Percentiles rank a stretch among this genome's conserved stretches.
Evolutionary conservation across 768 basidiomycete species (phyloP).

Genomic region (Boletus pseudopeckii): DNA sequence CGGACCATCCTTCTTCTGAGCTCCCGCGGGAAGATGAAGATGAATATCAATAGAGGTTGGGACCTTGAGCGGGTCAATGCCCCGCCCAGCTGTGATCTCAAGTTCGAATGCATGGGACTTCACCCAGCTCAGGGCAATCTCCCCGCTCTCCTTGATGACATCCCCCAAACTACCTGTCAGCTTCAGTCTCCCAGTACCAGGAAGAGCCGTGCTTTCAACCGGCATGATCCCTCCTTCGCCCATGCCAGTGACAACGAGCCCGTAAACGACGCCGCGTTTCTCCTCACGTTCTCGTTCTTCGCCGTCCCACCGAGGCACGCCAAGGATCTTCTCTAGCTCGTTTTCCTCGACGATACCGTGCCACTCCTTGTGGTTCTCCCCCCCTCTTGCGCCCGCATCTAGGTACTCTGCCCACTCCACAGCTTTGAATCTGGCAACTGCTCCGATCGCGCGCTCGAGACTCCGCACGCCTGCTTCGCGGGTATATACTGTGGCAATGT

Average conservation of each 20-base stretch:
- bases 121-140: slow-evolving; percentile 90
- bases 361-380: slow-evolving; percentile 43
- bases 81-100: slow-evolving; percentile 65
- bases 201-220: slow-evolving; percentile 78
- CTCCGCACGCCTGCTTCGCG: slow-evolving; percentile 92
- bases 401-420: slow-evolving; percentile 83
- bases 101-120: slow-evolving; percentile 80
- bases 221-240: slow-evolving; percentile 84
- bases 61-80: slow-evolving; percentile 72
- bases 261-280: slow-evolving; percentile 75
- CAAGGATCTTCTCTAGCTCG: slow-evolving; percentile 83
- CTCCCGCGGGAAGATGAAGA: slow-evolving; percentile 83
- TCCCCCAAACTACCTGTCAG: slow-evolving; percentile 85
- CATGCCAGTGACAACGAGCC: slow-evolving; percentile 83
- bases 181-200: slow-evolving; percentile 70
- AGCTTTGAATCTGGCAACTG: slow-evolving; percentile 87
- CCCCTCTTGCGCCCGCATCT: slow-evolving; percentile 21
- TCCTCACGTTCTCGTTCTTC: slow-evolving; percentile 78
- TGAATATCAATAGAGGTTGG: slow-evolving; percentile 79
- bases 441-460: slow-evolving; percentile 81
- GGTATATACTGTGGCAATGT: slow-evolving; percentile 78
- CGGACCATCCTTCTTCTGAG: slow-evolving; percentile 92
- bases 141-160: slow-evolving; percentile 90
- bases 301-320: slow-evolving; percentile 74
- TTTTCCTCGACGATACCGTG: slow-evolving; percentile 55